Base-by-base conservation (phyloP, 148 eudicot species). In the Cornus florida region DNA sequence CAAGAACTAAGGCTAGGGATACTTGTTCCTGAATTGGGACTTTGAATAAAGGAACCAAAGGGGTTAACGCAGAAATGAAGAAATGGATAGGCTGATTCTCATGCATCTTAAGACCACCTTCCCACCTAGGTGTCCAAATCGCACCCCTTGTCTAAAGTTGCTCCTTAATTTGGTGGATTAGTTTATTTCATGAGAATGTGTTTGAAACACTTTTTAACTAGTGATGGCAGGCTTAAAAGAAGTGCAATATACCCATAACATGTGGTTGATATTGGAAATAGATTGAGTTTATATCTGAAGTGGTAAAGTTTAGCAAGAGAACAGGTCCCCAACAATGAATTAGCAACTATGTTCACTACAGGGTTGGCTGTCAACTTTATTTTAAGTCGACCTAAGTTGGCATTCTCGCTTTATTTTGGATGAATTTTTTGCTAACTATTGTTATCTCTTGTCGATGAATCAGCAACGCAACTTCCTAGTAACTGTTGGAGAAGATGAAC, bases 401-500 rank as follows among this genome's bases (percentile, higher is more conserved):
- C 17, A 12, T 24, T 13, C 59, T 28, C 64, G 4, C 59, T 16
- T 35, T 19, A 43, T 46, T 72, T 60, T 59, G 12, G 46, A 24
- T 24, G 73, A 3, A 43, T 14, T 62, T 50, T 14, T 38, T 56
- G 19, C 50, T 78, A 43, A 53, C 32, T 69, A 28, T 65, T 65
- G 9, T 43, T 43, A 24, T n/a, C 32, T 76, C 65, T 76, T 83
- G 8, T 57, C 62, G 72, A 83, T 75, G 59, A 68, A 81, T 75
- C 89, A 94, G 98, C 98, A 96, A 96, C 88, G 95, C 53, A 96
- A 93, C 81, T 91, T 84, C 83, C 89, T 96, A 75, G 89, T 93
- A 70, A 92, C 99, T 35, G 92, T 96, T 62, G 99, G 99, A 56
- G 91, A 93, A 87, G 99, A 96, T 86, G 98, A 96, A 71, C 94